phyloP scores from a whole-genome alignment of 2,329 filamentous ascomycete genomes.

The Fonsecaea monophora region DNA sequence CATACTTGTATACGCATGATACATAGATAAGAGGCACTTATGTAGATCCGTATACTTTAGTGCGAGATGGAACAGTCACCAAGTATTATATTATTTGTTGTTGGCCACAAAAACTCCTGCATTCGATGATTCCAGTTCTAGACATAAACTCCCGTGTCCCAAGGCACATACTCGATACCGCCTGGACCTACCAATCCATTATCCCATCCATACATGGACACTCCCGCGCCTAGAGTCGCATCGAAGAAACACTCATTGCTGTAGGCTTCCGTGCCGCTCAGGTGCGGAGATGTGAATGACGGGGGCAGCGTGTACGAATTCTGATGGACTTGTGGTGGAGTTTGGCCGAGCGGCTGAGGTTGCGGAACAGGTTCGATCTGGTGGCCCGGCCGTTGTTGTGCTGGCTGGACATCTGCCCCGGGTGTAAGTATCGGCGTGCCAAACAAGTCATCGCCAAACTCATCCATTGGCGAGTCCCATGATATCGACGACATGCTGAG shows the following conservation, averaged over 20 bases:
- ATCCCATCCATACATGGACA: constrained; percentile 22
- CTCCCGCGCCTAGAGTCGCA: constrained; percentile 12
- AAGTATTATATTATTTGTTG: too few species aligned
- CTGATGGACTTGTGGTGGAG: neutral
- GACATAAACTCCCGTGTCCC: constrained; percentile 13
- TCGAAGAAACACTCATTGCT: constrained; percentile 21
- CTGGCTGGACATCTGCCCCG: neutral
- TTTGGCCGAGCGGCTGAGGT: neutral
- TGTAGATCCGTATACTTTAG: neutral
- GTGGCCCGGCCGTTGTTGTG: neutral
- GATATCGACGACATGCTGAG: constrained; percentile 4
- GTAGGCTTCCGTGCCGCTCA: constrained; percentile 2
- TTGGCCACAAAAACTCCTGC: too few species aligned
- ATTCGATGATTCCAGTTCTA: neutral
- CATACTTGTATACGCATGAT: too few species aligned
- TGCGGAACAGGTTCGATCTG: constrained; percentile 2
- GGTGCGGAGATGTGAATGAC: neutral
- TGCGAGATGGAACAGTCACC: neutral
- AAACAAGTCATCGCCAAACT: constrained; percentile 20
- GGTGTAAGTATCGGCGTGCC: constrained; percentile 22
- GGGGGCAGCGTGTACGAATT: neutral
- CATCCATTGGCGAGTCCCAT: constrained; percentile 16
- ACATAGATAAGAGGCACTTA: neutral
- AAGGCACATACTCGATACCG: neutral
- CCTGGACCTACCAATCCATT: neutral